phyloP scores from a whole-genome alignment of 306 rosid genomes.

The Rosa chinensis region DNA sequence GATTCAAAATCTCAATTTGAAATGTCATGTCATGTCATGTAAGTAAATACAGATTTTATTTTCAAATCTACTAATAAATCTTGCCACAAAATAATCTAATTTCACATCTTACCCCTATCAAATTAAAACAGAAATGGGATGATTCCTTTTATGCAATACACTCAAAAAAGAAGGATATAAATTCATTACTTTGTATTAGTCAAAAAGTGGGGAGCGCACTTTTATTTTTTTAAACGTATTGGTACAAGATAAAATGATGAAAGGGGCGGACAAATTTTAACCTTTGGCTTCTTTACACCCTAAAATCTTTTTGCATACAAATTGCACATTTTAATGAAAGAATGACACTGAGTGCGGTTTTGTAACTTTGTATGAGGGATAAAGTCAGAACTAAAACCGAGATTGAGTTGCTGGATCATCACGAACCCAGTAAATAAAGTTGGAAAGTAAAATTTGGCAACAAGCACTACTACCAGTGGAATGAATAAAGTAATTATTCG shows the following conservation, averaged over 20 bases:
- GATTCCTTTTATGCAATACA: neutral
- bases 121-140: neutral
- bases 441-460: slow-evolving; percentile 7
- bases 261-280: neutral
- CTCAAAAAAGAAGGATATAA: neutral
- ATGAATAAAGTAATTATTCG: neutral
- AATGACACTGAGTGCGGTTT: slow-evolving; percentile 15
- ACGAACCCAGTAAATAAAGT: neutral
- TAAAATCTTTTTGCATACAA: neutral
- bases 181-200: slow-evolving; percentile 14
- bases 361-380: slow-evolving; percentile 1
- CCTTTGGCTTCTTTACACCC: slow-evolving; percentile 14
- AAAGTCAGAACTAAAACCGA: slow-evolving; percentile 11
- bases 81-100: neutral
- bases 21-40: no score
- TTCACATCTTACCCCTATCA: neutral
- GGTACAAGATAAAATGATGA: slow-evolving; percentile 36
- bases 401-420: slow-evolving; percentile 18
- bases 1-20: no score
- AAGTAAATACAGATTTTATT: no score
- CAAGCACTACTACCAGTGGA: neutral
- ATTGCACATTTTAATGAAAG: neutral
- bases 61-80: no score
- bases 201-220: slow-evolving; percentile 26
- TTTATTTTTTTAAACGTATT: slow-evolving; percentile 3